phyloP scores from a whole-genome alignment of 78 protist genomes.

The Dictyostelium citrinum region DNA sequence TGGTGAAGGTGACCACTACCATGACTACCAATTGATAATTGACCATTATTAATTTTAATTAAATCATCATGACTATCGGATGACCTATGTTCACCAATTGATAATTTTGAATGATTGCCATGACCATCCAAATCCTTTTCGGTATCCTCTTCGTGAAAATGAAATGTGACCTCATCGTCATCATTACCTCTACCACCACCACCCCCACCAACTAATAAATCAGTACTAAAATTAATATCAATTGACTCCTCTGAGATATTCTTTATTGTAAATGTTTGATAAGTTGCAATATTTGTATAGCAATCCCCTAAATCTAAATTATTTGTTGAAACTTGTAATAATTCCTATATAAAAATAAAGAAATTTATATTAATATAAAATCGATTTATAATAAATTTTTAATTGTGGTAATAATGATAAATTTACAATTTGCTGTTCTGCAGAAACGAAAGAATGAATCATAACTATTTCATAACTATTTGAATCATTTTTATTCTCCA shows the following conservation, averaged over 20 bases:
- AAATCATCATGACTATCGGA: not conserved
- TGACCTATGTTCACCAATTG: constrained; percentile 44
- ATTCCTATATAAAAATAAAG: constrained; percentile 24
- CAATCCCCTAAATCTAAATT: constrained; percentile 83
- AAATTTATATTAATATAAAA: too few relatives aligned
- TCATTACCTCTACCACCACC: not conserved
- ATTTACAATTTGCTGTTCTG: constrained; percentile 65
- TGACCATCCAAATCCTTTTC: not conserved
- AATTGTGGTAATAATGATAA: not conserved
- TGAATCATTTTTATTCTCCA: constrained; percentile 61
- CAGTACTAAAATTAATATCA: constrained; percentile 64
- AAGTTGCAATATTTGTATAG: constrained; percentile 35
- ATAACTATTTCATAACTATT: constrained; percentile 35
- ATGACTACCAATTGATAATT: not conserved
- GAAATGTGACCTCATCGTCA: constrained; percentile 43
- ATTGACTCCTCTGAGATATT: constrained; percentile 72
- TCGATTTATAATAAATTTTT: not conserved
- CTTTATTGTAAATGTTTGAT: constrained; percentile 47
- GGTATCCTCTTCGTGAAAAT: constrained; percentile 38
- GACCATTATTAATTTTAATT: not conserved
- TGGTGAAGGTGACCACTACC: not conserved
- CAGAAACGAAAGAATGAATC: constrained; percentile 50
- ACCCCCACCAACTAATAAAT: not conserved
- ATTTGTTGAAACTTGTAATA: constrained; percentile 45
- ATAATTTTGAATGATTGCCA: not conserved